Base-by-base conservation (phyloP, 805 yeast species). In the Zygosaccharomyces rouxii region DNA sequence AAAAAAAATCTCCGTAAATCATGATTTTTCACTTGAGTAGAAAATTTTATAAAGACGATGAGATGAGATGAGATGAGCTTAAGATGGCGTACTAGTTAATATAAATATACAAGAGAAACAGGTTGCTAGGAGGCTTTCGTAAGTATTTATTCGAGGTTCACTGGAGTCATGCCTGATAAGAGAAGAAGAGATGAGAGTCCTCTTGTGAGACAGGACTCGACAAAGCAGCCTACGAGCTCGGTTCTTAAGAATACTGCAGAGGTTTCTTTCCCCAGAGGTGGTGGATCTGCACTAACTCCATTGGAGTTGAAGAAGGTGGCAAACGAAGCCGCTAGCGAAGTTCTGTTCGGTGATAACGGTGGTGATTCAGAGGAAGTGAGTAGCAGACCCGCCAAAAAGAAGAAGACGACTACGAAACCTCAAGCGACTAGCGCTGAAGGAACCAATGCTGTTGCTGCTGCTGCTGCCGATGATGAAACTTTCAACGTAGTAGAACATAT, bases 281-380 rank as follows among this genome's bases (percentile, higher is more conserved):
- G 99, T 44, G 81, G 84, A 10, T 79, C 92, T 23, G 87, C 81
- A 22, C 76, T 94, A 61, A 80, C 96, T 3, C 89, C 98, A 5
- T 71, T 94, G 55, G 99, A 94, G 69, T 81, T 89, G 56, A 89
- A 89, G 66, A 94, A 89, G 63, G 92, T 92, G 44, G 84, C 96
- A 35, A 89, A 89, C 64, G 95, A 92, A 68, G 99, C 92, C 42
- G 83, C 90, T 19, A 80, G 79, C 54, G 99, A 94, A 70, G 94
- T 87, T 35, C 71, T 90, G 43, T 86, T 87, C 53, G 92, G 64
- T 33, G 64, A 57, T 26, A 42, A 49, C 4, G 11, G 55, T 16
- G 60, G 53, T 13, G 57, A 49, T 11, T 35, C 44, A 13, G 47
- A 38, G 28, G 57, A 39, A 7, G 19, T 16, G 13, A 38, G 50